Evolutionary conservation across 192 early-diverging fungal genomes (phyloP), one percentile per base, ranked within the genome.

Genomic region (Backusella mclennaniae): DNA sequence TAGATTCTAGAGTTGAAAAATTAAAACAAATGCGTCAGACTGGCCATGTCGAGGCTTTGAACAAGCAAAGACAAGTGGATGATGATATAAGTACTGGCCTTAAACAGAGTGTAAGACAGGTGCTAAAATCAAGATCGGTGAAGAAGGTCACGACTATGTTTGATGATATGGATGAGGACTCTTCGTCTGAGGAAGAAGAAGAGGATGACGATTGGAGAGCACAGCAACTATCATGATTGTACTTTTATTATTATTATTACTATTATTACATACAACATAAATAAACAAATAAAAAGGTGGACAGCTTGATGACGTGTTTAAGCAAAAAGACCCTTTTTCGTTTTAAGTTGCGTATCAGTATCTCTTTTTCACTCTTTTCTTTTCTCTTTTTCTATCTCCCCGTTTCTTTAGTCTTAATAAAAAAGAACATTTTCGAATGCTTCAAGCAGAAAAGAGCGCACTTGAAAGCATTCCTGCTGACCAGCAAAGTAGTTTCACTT

Each of bases 401-500:
- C 9, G 4, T 63, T 59, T 59, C 3, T 26, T 26, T 59, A 12
- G 7, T 23, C 0, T 59, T 59, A 8, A 9, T 59, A 12, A 3
- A 4, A 2, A 8, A 7, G n/a, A 9, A 26, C 21, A 21, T 23
- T 9, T 53, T 53, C 8, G 3, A 39, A 59, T 59, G 56, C 21
- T 59, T 26, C 56, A 59, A 59, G 12, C 56, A 59, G 56, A 59
- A 59, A 59, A 82, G 12, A 77, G 74, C 38, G 35, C 63, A 15
- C 76, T 82, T 71, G 80, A 82, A 35, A 85, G 85, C 29, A 88
- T 92, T 42, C 89, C 91, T 17, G 81, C 84, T 66, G 88, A 89
- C 49, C 86, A 91, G 69, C 84, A 87, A 75, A 88, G 89, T 33
- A 88, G 87, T 44, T 88, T 94, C 78, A 83, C 87, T 46, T 87